phyloP scores from a whole-genome alignment of 208 protist genomes.

The Wallacemonas rigidus region DNA sequence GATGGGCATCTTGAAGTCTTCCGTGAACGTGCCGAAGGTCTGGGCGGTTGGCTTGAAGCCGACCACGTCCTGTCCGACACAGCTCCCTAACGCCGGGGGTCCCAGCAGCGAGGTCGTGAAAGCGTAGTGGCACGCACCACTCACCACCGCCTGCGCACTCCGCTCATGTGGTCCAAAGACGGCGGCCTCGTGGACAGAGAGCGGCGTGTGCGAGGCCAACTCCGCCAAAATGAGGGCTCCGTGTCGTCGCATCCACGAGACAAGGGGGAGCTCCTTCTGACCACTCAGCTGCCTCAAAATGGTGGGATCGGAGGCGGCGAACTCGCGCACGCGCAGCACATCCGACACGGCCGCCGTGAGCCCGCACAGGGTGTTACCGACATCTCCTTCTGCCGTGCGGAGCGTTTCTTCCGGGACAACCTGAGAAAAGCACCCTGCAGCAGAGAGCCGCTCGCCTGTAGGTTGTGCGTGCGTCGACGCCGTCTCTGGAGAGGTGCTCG shows the following conservation, averaged over 20 bases:
- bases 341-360: slow-evolving; percentile 81
- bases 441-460: not conserved
- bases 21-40: slow-evolving; percentile 84
- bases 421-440: slow-evolving; percentile 8
- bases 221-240: slow-evolving; percentile 82
- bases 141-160: slow-evolving; percentile 46
- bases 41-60: slow-evolving; percentile 90
- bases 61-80: slow-evolving; percentile 64
- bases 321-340: slow-evolving; percentile 70
- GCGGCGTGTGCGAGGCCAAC: slow-evolving; percentile 65
- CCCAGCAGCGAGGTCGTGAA: slow-evolving; percentile 75
- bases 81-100: slow-evolving; percentile 62
- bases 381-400: slow-evolving; percentile 43
- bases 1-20: slow-evolving; percentile 56
- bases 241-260: slow-evolving; percentile 79
- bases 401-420: not conserved
- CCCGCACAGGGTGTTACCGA: slow-evolving; percentile 64
- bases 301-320: slow-evolving; percentile 62
- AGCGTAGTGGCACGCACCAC: slow-evolving; percentile 73
- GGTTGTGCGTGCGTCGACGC: not conserved
- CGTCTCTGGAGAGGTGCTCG: not conserved
- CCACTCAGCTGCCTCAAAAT: slow-evolving; percentile 57
- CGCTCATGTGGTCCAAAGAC: slow-evolving; percentile 56
- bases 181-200: slow-evolving; percentile 67
- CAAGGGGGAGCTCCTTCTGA: slow-evolving; percentile 69